Conservation (phyloP, 2,329 filamentous ascomycete genomes). For the Pseudogymnoascus sp. region DNA sequence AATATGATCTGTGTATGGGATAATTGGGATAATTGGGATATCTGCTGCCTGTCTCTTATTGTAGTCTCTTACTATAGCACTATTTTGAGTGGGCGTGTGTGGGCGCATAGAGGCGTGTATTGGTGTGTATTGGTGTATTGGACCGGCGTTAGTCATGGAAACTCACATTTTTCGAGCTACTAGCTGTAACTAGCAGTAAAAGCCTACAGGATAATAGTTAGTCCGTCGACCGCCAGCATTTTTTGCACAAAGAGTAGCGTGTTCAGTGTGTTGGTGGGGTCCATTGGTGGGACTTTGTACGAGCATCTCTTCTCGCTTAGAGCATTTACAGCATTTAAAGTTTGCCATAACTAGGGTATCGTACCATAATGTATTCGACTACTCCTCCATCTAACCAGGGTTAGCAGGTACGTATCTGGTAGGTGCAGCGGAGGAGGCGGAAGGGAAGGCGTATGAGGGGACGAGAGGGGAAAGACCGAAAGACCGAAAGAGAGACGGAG, state of each 20-base stretch:
- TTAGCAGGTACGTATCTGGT: neutral
- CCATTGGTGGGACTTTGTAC: neutral
- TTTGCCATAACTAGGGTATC: neutral
- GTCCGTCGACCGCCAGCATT: too few relatives aligned
- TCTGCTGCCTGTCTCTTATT: too few relatives aligned
- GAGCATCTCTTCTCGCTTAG: neutral
- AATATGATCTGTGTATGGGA: neutral
- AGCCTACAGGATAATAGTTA: too few relatives aligned
- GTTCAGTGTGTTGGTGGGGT: too few relatives aligned
- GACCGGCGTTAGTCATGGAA: neutral
- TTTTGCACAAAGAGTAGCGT: neutral
- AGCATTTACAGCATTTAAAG: neutral
- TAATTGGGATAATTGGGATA: neutral
- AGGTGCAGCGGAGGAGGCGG: neutral
- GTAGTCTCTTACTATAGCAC: too few relatives aligned
- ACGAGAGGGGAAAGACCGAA: neutral
- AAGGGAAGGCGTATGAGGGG: neutral
- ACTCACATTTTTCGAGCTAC: neutral
- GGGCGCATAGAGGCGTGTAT: neutral
- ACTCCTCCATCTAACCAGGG: too few relatives aligned
- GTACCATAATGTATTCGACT: neutral
- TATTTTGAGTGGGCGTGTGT: neutral
- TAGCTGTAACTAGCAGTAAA: too few relatives aligned
- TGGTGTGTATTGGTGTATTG: neutral
- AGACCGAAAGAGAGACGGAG: neutral